phyloP scores from a whole-genome alignment of 495 filamentous ascomycete genomes.

The Echria macrotheca region DNA sequence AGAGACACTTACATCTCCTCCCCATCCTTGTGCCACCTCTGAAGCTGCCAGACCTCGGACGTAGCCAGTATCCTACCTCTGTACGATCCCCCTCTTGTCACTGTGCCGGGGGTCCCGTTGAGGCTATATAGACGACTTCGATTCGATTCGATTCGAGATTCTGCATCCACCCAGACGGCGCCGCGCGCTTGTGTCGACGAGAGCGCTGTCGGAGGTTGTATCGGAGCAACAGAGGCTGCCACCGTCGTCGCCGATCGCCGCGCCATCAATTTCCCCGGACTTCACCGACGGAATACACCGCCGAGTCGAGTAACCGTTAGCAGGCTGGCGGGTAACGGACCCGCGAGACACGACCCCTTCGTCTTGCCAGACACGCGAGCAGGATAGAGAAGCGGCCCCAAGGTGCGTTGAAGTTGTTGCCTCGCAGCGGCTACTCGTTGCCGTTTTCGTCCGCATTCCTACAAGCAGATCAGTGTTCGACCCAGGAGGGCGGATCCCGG shows the following conservation, averaged over 20 bases:
- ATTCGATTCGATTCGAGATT: conserved; percentile 19
- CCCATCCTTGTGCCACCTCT: conserved; percentile 22
- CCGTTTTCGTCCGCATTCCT: too few relatives aligned
- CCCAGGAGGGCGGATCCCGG: conserved; percentile 12
- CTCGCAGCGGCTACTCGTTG: too few relatives aligned
- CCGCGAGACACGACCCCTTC: too few relatives aligned
- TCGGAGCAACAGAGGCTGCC: conserved; percentile 5
- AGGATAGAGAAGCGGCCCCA: background rate
- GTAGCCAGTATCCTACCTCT: conserved; percentile 15
- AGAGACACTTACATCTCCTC: conserved; percentile 10
- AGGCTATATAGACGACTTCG: conserved; percentile 20
- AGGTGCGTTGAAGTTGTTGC: conserved; percentile 1
- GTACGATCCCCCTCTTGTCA: conserved; percentile 25
- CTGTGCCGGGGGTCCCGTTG: conserved; percentile 17
- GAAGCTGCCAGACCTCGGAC: conserved; percentile 13
- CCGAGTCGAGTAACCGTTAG: too few relatives aligned
- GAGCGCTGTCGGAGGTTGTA: background rate
- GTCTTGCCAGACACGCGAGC: too few relatives aligned
- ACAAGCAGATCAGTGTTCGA: too few relatives aligned
- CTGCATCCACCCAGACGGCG: conserved; percentile 18
- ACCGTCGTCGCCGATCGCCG: too few relatives aligned
- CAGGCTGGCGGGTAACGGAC: too few relatives aligned
- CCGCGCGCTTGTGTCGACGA: conserved; percentile 19
- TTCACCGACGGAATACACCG: too few relatives aligned
- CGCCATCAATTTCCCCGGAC: too few relatives aligned